phyloP scores from a whole-genome alignment of 2,329 filamentous ascomycete species.

The Fusarium haematococcum region DNA sequence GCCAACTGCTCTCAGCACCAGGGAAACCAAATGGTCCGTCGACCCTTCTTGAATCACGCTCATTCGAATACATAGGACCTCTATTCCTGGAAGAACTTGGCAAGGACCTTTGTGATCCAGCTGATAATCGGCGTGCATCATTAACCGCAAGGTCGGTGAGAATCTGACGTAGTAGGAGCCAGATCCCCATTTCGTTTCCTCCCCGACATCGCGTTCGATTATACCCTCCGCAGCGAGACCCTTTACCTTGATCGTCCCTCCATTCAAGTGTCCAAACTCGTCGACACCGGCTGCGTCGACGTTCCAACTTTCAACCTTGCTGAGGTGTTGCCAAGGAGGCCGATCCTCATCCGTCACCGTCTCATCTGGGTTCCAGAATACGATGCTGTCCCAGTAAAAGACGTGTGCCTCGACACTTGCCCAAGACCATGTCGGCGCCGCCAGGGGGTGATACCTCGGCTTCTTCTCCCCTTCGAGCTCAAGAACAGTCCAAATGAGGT shows the following conservation, averaged over 20 bases:
- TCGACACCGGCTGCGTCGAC: slow-evolving; percentile 4
- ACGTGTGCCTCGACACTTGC: slow-evolving; percentile 1
- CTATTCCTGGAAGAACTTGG: not conserved
- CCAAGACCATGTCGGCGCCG: slow-evolving; percentile 15
- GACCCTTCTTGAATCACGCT: not conserved
- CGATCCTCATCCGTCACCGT: slow-evolving; percentile 5
- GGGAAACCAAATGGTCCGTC: not conserved
- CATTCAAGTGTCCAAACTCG: slow-evolving; percentile 5
- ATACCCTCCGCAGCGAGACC: slow-evolving; percentile 1
- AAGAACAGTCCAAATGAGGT: slow-evolving; percentile 7
- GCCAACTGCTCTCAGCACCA: not conserved
- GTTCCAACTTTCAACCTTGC: slow-evolving; percentile 4
- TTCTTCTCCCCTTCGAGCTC: not conserved
- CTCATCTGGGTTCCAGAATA: slow-evolving; percentile 1
- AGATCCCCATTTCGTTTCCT: not conserved
- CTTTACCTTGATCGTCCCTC: not conserved
- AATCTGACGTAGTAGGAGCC: not conserved
- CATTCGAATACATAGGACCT: not conserved
- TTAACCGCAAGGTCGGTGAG: not conserved
- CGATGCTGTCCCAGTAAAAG: slow-evolving; percentile 8
- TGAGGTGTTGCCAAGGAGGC: slow-evolving; percentile 1
- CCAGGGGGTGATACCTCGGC: not conserved
- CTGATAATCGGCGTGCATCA: not conserved
- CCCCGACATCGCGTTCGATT: not conserved
- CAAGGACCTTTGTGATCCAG: not conserved